Evolutionary conservation across 106 monocot genomes (phyloP).

Genomic region (Allium cepa): DNA sequence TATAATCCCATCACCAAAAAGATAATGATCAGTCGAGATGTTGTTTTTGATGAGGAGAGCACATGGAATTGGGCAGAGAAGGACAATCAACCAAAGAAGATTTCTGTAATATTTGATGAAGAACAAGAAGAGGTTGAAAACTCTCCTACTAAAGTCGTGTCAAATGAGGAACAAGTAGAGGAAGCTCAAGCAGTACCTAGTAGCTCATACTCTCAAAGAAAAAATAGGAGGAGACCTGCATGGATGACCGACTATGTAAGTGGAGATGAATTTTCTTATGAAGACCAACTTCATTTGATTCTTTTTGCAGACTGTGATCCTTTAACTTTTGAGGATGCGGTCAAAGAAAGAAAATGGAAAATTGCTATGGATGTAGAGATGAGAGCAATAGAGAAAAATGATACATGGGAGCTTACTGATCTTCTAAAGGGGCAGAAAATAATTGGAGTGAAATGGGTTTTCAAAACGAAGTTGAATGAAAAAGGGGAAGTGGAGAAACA

Average conservation of each 20-base stretch:
- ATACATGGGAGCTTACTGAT: not conserved
- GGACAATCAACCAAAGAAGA: not conserved
- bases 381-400: too few species aligned
- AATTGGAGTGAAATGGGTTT: constrained; percentile 9
- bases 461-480: not conserved
- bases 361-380: too few species aligned
- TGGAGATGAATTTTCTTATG: not conserved
- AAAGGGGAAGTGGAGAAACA: not conserved
- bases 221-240: not conserved
- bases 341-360: too few species aligned
- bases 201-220: not conserved
- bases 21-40: not conserved
- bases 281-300: not conserved
- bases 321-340: too few species aligned
- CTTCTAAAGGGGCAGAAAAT: not conserved
- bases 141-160: too few species aligned
- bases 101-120: not conserved
- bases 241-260: not conserved
- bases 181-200: not conserved
- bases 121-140: too few species aligned
- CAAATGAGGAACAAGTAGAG: too few species aligned
- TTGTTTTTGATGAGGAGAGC: not conserved
- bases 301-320: constrained; percentile 2
- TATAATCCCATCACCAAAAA: not conserved
- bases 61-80: not conserved